A percentile compares a stretch with the other conserved stretches of the same genome.
phyloP scores from a whole-genome alignment of 352 stramenopile species.

The Peronospora destructor region DNA sequence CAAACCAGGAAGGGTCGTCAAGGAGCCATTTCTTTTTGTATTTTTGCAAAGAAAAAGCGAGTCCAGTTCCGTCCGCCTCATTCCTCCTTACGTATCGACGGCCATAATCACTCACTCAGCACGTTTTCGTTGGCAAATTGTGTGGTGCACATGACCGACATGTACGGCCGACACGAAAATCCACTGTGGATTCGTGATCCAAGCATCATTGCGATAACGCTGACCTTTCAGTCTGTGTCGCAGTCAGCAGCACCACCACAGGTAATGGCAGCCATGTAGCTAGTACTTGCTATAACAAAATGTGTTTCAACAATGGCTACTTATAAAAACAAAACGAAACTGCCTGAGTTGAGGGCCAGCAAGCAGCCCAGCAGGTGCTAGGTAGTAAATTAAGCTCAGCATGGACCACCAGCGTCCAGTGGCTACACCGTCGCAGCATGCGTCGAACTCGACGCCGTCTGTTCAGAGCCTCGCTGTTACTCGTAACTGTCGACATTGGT shows the following conservation, averaged over 20 bases:
- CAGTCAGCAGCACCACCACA: neutral
- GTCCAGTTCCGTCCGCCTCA: neutral
- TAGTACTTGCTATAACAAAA: neutral
- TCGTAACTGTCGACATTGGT: conserved; percentile 17
- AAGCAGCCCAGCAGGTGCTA: neutral
- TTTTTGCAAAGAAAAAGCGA: neutral
- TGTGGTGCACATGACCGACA: neutral
- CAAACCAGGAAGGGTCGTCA: too few relatives aligned
- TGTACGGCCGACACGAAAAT: neutral
- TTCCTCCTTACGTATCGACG: neutral
- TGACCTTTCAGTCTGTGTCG: too few relatives aligned
- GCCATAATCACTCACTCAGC: neutral
- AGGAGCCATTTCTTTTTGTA: too few relatives aligned
- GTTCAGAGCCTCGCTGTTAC: conserved; percentile 1
- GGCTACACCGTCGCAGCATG: conserved; percentile 9
- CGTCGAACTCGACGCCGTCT: neutral
- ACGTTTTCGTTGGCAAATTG: neutral
- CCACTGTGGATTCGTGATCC: too few relatives aligned
- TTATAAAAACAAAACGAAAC: conserved; percentile 14
- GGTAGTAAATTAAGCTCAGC: conserved; percentile 8
- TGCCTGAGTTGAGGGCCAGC: conserved; percentile 7
- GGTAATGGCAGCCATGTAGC: neutral
- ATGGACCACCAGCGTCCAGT: neutral
- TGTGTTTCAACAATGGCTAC: conserved; percentile 8
- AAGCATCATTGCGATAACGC: too few relatives aligned